Base-by-base conservation (phyloP, 371 early-diverging fungal genomes). In the Amoeboaphelidium protococcarum region DNA sequence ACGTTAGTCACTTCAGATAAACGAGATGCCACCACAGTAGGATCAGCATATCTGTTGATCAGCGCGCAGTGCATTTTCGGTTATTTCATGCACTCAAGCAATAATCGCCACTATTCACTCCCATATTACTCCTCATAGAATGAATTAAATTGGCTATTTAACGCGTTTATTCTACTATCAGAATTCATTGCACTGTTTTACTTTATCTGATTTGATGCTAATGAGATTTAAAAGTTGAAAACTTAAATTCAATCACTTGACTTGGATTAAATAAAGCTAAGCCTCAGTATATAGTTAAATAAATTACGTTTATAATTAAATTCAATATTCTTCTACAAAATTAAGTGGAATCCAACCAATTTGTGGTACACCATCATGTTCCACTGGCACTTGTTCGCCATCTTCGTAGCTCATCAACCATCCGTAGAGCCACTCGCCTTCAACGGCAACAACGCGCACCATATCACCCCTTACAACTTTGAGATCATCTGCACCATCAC, bases 111-210 rank as follows among this genome's bases (percentile, higher is more conserved):
- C 13, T 71, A 64, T n/a, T 66, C 66, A 3, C 52, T 42, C 13
- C 65, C 68, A 55, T 61, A 70, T 42, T 64, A 65, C 20, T 53
- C 47, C 26, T 58, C 54, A 48, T 66, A 72, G 53, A 57, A 64
- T 2, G 47, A 48, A 48, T 58, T 57, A 44, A 71, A 69, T n/a
- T n/a, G n/a, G n/a, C n/a, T n/a, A n/a, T n/a, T n/a, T n/a, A n/a
- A n/a, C n/a, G n/a, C n/a, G n/a, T n/a, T n/a, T n/a, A n/a, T n/a
- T n/a, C n/a, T n/a, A n/a, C n/a, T n/a, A n/a, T n/a, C n/a, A n/a
- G n/a, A n/a, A n/a, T n/a, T n/a, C n/a, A n/a, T n/a, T n/a, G n/a
- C n/a, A n/a, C n/a, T n/a, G n/a, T n/a, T n/a, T n/a, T n/a, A n/a
- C n/a, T n/a, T n/a, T n/a, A n/a, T n/a, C n/a, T n/a, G n/a, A n/a